Evolutionary conservation across 2,329 filamentous ascomycete genomes (phyloP), one percentile per base, ranked within the genome.

Genomic region (Penicillium freii): DNA sequence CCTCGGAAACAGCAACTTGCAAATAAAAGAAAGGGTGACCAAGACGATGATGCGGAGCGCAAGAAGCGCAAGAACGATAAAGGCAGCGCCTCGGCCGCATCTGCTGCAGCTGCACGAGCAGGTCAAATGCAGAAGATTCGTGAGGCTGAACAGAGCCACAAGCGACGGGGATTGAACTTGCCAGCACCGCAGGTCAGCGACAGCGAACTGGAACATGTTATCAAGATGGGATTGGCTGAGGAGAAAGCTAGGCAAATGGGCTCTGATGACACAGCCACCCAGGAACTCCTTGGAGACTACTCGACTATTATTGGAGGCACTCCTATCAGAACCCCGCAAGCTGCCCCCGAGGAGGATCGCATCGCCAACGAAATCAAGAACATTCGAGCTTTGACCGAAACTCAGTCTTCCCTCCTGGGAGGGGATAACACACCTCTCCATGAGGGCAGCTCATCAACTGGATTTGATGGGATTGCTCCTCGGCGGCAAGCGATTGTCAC

Each of bases 341-440:
- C 92, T 4, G 90, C 94, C 0, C 89, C 92, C 47, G 91, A 96
- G 71, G 92, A 99, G 71, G 94, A 99, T 69, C 88, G 91, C 64
- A 94, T 99, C 58, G 92, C 93, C 63, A 99, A 97, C 72, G 94
- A 99, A 75, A 93, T 97, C 61, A 87, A 88, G 57, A 97, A 99
- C 72, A 96, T 97, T 47, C 86, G 90, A 63, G 91, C 94, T 8
- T 80, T 97, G 50, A 97, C 92, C 0, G 90, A 96, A 70, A 97
- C 93, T 0, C 90, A 97, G 68, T 97, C 94, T 21, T 96, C 91
- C 10, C 80, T 99, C 9, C 81, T 99, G 0, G 94, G 94, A 60
- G 94, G 93, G 15, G 94, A 99, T 64, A 97, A 97, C 68, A 92
- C 92, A 0, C 90, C 91, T 43, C 81, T 99, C 11, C 85, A 92